A percentile compares a stretch with the other conserved stretches of the same genome.
phyloP scores from a whole-genome alignment of 176 grass and related monocot genomes.

The Pontederia paniculata region DNA sequence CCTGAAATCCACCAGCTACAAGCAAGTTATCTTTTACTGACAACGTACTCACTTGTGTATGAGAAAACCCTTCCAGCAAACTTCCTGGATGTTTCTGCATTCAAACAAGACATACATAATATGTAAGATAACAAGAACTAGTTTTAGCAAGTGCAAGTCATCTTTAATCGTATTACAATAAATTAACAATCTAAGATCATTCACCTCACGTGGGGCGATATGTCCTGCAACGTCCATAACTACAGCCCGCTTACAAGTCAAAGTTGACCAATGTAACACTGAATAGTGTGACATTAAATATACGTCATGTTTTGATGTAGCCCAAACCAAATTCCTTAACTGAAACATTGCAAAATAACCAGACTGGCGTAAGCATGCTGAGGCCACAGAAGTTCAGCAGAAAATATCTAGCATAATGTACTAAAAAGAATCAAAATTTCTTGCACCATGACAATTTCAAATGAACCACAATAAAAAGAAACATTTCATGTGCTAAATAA shows the following conservation, averaged over 20 bases:
- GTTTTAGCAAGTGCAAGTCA: no score
- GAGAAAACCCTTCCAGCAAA: slow-evolving; percentile 67
- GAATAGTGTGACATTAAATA: slow-evolving; percentile 83
- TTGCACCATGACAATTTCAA: no score
- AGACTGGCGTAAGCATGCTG: not conserved
- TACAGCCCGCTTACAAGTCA: slow-evolving; percentile 34
- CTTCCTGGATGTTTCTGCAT: slow-evolving; percentile 66
- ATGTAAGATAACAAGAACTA: no score
- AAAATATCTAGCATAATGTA: no score
- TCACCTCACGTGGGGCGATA: slow-evolving; percentile 67
- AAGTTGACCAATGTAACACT: slow-evolving; percentile 77
- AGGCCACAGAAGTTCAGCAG: no score
- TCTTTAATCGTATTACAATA: not conserved
- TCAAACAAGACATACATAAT: slow-evolving; percentile 6
- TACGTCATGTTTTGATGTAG: slow-evolving; percentile 88
- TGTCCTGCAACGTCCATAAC: slow-evolving; percentile 73
- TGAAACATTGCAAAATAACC: slow-evolving; percentile 29
- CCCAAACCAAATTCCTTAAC: slow-evolving; percentile 93
- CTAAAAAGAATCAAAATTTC: no score
- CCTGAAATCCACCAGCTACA: slow-evolving; percentile 89
- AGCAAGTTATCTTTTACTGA: slow-evolving; percentile 71
- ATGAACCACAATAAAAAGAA: no score
- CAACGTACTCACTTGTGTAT: slow-evolving; percentile 80
- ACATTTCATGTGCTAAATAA: no score
- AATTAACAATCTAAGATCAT: not conserved